phyloP scores from a whole-genome alignment of 2,329 filamentous ascomycete genomes.

The Penicillium sp. region DNA sequence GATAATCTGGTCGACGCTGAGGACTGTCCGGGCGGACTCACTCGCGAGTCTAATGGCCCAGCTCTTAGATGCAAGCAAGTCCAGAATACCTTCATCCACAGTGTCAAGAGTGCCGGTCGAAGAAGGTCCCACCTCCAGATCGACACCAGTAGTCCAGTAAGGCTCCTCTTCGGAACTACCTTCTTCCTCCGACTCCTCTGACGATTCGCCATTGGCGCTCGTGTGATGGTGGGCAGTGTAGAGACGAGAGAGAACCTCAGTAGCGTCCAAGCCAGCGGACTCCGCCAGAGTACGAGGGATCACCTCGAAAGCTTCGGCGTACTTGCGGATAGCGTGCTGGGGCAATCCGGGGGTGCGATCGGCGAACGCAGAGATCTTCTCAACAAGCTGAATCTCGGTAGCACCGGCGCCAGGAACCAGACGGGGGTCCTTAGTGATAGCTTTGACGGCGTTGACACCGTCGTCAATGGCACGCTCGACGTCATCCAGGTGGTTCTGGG shows the following conservation, averaged over 20 bases:
- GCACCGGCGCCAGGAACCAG: slow-evolving; percentile 90
- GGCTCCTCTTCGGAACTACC: slow-evolving; percentile 53
- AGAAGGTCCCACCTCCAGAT: slow-evolving; percentile 90
- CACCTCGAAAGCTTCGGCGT: slow-evolving; percentile 93
- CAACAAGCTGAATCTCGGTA: slow-evolving; percentile 85
- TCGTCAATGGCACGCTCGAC: slow-evolving; percentile 95
- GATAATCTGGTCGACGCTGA: slow-evolving; percentile 98
- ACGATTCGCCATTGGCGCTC: slow-evolving; percentile 21
- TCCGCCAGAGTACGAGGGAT: slow-evolving; percentile 88
- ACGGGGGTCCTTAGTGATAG: slow-evolving; percentile 84
- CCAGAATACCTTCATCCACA: slow-evolving; percentile 78
- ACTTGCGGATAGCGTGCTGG: slow-evolving; percentile 97
- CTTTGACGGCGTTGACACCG: slow-evolving; percentile 96
- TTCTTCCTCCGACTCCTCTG: slow-evolving; percentile 31
- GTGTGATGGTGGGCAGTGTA: slow-evolving; percentile 77
- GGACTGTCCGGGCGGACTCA: slow-evolving; percentile 82
- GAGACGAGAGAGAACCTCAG: slow-evolving; percentile 83
- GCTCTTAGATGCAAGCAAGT: slow-evolving; percentile 81
- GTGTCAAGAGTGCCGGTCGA: slow-evolving; percentile 75
- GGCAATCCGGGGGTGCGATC: slow-evolving; percentile 87
- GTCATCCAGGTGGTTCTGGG: slow-evolving; percentile 95
- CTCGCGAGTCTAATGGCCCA: slow-evolving; percentile 97
- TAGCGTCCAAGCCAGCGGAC: slow-evolving; percentile 89
- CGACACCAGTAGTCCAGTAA: slow-evolving; percentile 79
- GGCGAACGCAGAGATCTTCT: slow-evolving; percentile 79